Base-by-base conservation (phyloP, 2,329 filamentous ascomycete species). In the Reticulascus tulasneorum region DNA sequence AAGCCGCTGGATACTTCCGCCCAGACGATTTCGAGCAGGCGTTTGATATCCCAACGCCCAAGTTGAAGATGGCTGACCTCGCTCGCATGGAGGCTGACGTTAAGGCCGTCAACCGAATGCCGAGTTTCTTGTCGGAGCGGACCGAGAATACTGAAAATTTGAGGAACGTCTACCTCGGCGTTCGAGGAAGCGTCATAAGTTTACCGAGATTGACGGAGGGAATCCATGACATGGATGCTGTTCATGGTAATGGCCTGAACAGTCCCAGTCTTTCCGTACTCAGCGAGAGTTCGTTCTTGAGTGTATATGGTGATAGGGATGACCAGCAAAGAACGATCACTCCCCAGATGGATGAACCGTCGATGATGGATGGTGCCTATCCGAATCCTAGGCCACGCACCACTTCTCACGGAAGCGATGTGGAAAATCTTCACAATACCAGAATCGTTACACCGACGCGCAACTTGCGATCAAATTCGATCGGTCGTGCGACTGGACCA, bases 231-330 rank as follows among this genome's bases (percentile, higher is more conserved):
- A 49, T 53, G 3, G 52, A 55, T 11, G 17, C 58, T 62, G 17
- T 52, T 17, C 49, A 54, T 12, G 35, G 47, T 33, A 54, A 62
- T 34, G 64, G 62, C 27, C 50, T 75, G 40, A 64, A 63, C 19
- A 84, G 79, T 46, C 79, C 80, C 4, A 73, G 70, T 22, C 58
- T 84, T 32, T 84, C 80, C 45, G 65, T 83, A 10, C 56, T 84
- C 43, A 84, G 79, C 46, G 79, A 84, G 54, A 83, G 79, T 52
- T 84, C 79, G 0, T 83, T 84, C 47, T 47, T 74, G 16, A 84
- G 79, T 47, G 64, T 84, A 0, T 84, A 84, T 37, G 79, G 79
- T 4, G 56, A 64, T 17, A 69, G 67, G 42, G 48, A 43, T 7
- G 33, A 46, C 9, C 35, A 47, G 3, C 52, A 54, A 9, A 49